A percentile compares a stretch with the other conserved stretches of the same genome.
Conservation (phyloP, 1,284 basidiomycete species). For the Puccinia triticina region DNA sequence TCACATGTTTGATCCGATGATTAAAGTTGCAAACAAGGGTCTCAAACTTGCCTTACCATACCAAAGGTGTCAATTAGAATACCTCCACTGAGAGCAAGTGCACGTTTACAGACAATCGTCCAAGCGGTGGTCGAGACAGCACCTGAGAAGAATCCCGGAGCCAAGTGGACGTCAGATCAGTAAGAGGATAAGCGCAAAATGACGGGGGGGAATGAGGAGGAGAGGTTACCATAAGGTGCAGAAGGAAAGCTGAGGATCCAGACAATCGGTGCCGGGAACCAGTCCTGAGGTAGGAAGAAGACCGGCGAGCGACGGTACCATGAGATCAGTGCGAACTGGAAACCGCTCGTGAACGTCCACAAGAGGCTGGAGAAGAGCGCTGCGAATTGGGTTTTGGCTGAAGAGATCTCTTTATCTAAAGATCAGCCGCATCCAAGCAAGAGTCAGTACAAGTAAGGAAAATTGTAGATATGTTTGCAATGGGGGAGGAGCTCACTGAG, state of each 20-base stretch:
- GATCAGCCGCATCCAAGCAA: conserved; percentile 1
- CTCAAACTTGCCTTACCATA: no score
- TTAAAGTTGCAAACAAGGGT: no score
- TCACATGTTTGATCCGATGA: no score
- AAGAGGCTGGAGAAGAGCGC: conserved; percentile 73
- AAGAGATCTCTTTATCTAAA: conserved; percentile 71
- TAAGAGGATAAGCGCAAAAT: not conserved
- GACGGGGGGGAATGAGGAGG: not conserved
- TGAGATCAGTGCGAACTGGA: conserved; percentile 80
- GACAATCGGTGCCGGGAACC: conserved; percentile 65
- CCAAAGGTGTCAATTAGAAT: conserved; percentile 11
- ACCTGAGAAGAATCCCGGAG: conserved; percentile 63
- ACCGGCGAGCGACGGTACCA: conserved; percentile 85
- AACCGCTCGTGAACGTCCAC: conserved; percentile 80
- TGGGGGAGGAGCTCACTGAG: conserved; percentile 63
- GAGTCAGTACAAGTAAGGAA: conserved; percentile 8
- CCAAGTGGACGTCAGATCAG: no score
- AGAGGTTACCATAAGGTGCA: conserved; percentile 37
- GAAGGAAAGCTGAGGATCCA: conserved; percentile 44
- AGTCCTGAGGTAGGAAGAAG: conserved; percentile 83
- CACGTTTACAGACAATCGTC: conserved; percentile 74
- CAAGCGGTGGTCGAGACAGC: conserved; percentile 85
- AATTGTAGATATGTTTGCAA: not conserved
- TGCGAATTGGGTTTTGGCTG: conserved; percentile 71
- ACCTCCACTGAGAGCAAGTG: not conserved